Evolutionary conservation across 2,329 filamentous ascomycete species (phyloP).

Genomic region (Acrodontium crateriforme): DNA sequence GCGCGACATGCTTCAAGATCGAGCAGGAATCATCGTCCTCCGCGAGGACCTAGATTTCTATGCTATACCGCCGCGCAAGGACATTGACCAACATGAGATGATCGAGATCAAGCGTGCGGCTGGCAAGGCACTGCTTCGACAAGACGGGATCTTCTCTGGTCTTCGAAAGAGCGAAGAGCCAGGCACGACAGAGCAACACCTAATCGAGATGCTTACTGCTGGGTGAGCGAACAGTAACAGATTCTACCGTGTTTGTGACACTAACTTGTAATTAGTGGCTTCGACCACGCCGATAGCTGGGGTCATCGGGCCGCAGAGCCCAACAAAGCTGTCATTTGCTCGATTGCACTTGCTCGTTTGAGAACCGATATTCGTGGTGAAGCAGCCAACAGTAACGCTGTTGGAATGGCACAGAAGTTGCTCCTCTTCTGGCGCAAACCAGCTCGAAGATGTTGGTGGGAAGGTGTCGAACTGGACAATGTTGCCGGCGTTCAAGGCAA

Average conservation of each 20-base stretch:
- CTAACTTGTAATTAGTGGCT: conserved; percentile 50
- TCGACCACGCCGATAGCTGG: conserved; percentile 91
- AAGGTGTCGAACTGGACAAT: conserved; percentile 79
- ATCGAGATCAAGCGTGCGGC: conserved; percentile 90
- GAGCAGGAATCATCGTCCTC: conserved; percentile 92
- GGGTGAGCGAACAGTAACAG: conserved; percentile 48
- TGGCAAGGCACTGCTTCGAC: conserved; percentile 68
- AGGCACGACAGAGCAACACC: conserved; percentile 90
- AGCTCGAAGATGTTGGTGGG: conserved; percentile 95
- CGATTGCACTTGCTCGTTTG: conserved; percentile 79
- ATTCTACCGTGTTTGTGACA: conserved; percentile 4
- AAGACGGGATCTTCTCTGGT: conserved; percentile 92
- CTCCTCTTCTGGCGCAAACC: conserved; percentile 97
- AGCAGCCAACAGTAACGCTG: conserved; percentile 58
- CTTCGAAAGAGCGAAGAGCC: conserved; percentile 89
- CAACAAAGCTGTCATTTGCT: conserved; percentile 97
- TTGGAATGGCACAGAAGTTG: conserved; percentile 97
- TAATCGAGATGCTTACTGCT: conserved; percentile 98
- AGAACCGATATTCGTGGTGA: conserved; percentile 65
- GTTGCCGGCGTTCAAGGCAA: conserved; percentile 84
- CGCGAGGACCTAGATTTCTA: conserved; percentile 97
- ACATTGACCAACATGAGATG: conserved; percentile 83
- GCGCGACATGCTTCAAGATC: conserved; percentile 66
- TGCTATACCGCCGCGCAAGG: conserved; percentile 71
- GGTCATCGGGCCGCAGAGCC: conserved; percentile 95